A percentile compares a stretch with the other conserved stretches of the same genome.
Conservation (phyloP, 2,329 filamentous ascomycete genomes). For the Diaporthe citri region DNA sequence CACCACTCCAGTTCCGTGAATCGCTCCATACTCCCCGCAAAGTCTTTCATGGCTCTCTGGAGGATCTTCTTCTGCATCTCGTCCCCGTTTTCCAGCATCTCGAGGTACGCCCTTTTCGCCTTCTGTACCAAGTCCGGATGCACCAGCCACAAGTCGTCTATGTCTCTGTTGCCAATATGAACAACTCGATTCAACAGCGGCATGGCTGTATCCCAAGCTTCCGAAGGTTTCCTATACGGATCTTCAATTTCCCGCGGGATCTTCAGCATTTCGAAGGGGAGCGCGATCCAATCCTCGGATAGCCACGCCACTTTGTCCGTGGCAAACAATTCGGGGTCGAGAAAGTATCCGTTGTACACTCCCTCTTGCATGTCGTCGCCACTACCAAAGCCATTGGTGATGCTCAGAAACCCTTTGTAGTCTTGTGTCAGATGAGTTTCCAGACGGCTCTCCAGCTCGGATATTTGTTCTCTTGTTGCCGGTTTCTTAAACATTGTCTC, state of each 20-base stretch:
- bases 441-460: neutral
- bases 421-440: neutral
- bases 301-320: neutral
- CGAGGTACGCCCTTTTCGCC: neutral
- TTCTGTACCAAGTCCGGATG: neutral
- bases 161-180: neutral
- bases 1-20: neutral
- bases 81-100: neutral
- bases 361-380: neutral
- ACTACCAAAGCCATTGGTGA: neutral
- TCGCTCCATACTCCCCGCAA: neutral
- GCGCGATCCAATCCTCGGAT: neutral
- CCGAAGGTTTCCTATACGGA: neutral
- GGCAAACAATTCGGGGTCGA: neutral
- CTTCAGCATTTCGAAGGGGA: neutral
- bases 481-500: neutral
- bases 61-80: neutral
- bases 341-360: neutral
- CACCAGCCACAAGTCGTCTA: constrained; percentile 1
- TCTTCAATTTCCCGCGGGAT: neutral
- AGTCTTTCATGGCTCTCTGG: neutral
- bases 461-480: neutral
- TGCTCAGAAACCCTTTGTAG: neutral
- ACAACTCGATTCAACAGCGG: neutral
- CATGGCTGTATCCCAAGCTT: neutral